A percentile compares a stretch with the other conserved stretches of the same genome.
Evolutionary conservation across 2,329 filamentous ascomycete species (phyloP).

Genomic region (Sclerotinia minor): DNA sequence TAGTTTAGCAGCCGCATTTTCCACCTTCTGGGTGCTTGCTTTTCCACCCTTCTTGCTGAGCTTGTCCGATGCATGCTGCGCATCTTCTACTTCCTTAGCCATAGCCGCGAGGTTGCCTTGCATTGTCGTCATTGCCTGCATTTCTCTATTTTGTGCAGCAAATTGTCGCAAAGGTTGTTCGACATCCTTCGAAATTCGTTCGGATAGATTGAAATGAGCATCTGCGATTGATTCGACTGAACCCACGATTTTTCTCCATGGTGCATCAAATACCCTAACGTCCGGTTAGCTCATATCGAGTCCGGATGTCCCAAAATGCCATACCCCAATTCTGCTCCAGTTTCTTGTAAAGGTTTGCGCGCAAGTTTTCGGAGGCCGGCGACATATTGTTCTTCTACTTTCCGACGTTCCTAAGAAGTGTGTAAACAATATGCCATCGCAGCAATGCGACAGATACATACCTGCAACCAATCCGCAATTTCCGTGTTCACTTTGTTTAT

Average conservation of each 20-base stretch:
- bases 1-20: slow-evolving; percentile 69
- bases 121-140: slow-evolving; percentile 77
- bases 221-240: slow-evolving; percentile 78
- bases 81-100: slow-evolving; percentile 81
- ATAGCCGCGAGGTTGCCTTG: slow-evolving; percentile 77
- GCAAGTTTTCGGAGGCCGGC: slow-evolving; percentile 78
- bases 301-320: slow-evolving; percentile 35
- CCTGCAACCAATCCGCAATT: slow-evolving; percentile 96
- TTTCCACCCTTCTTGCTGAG: slow-evolving; percentile 75
- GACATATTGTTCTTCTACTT: slow-evolving; percentile 87
- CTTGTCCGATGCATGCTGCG: slow-evolving; percentile 84
- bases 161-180: slow-evolving; percentile 81
- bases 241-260: slow-evolving; percentile 85
- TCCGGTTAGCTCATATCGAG: slow-evolving; percentile 1
- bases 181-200: slow-evolving; percentile 84
- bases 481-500: slow-evolving; percentile 84
- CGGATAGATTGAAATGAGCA: slow-evolving; percentile 78
- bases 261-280: slow-evolving; percentile 80
- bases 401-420: slow-evolving; percentile 75
- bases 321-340: slow-evolving; percentile 83
- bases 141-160: slow-evolving; percentile 67
- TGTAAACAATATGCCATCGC: slow-evolving; percentile 33
- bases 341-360: slow-evolving; percentile 70
- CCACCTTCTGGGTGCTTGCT: slow-evolving; percentile 74
- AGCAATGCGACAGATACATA: slow-evolving; percentile 45